phyloP scores from a whole-genome alignment of 78 protist species.

The Salpingoeca rosetta region DNA sequence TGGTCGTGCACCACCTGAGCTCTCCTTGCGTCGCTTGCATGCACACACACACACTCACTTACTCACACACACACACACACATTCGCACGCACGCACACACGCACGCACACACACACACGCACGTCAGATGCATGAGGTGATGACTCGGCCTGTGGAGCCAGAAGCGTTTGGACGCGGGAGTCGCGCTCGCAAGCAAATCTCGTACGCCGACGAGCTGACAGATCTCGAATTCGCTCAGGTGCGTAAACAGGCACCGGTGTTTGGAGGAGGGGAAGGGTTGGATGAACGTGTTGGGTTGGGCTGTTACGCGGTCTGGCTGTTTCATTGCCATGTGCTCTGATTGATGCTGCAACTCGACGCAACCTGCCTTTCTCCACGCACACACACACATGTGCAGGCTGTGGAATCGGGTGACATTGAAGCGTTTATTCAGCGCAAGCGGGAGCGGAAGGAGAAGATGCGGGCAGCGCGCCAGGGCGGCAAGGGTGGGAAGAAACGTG shows the following conservation, averaged over 20 bases:
- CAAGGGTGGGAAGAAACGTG: too few species aligned
- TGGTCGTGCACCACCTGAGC: too few species aligned
- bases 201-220: slow-evolving; percentile 15
- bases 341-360: neutral
- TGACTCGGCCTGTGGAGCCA: too few species aligned
- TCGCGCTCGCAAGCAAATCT: slow-evolving; percentile 6
- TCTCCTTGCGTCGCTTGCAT: too few species aligned
- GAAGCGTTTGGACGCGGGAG: slow-evolving; percentile 25
- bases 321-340: neutral
- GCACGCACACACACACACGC: too few species aligned
- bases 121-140: too few species aligned
- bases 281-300: neutral
- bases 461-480: too few species aligned
- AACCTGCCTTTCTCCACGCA: neutral
- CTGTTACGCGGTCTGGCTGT: neutral
- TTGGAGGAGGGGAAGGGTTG: neutral
- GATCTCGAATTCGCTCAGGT: neutral
- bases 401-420: neutral
- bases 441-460: too few species aligned
- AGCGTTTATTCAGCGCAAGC: too few species aligned
- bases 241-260: neutral
- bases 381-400: neutral
- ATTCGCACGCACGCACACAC: too few species aligned
- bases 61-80: too few species aligned
- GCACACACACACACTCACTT: too few species aligned